A percentile compares a stretch with the other conserved stretches of the same genome.
phyloP scores from a whole-genome alignment of 257 asterid genomes.

The Solanum gandarillasii region DNA sequence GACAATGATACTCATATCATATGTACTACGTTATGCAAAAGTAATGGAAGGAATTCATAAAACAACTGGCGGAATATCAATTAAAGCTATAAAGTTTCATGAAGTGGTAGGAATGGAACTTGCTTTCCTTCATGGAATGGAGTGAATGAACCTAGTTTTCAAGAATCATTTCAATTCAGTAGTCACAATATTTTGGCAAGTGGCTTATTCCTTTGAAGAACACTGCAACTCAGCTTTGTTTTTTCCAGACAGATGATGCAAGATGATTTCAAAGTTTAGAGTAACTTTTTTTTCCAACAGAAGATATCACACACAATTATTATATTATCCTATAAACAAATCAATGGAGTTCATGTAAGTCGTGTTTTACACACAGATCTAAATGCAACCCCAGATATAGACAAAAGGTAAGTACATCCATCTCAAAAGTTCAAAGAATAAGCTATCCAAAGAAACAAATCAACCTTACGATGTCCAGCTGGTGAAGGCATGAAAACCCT shows the following conservation, averaged over 20 bases:
- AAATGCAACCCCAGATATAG: background rate
- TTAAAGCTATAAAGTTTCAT: background rate
- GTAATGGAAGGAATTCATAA: background rate
- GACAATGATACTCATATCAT: background rate
- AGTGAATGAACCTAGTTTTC: background rate
- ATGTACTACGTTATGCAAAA: background rate
- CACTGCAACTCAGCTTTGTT: background rate
- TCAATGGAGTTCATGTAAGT: background rate
- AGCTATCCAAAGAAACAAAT: slow-evolving; percentile 1
- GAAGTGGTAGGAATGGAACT: background rate
- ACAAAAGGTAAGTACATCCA: background rate
- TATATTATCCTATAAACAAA: background rate
- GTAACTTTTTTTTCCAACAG: background rate
- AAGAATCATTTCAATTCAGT: background rate
- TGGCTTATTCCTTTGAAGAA: background rate
- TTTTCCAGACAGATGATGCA: background rate
- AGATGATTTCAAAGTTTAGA: background rate
- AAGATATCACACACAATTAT: background rate
- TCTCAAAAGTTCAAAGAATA: background rate
- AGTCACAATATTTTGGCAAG: background rate
- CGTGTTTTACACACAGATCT: background rate
- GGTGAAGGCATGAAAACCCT: slow-evolving; percentile 79
- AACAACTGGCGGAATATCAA: background rate
- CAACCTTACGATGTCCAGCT: slow-evolving; percentile 85
- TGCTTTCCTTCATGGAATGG: background rate